These are phyloP conservation scores for Nakazawaea holstii DNA, from an alignment of 805 yeast genomes.

Conservation along the genomic window DNA sequence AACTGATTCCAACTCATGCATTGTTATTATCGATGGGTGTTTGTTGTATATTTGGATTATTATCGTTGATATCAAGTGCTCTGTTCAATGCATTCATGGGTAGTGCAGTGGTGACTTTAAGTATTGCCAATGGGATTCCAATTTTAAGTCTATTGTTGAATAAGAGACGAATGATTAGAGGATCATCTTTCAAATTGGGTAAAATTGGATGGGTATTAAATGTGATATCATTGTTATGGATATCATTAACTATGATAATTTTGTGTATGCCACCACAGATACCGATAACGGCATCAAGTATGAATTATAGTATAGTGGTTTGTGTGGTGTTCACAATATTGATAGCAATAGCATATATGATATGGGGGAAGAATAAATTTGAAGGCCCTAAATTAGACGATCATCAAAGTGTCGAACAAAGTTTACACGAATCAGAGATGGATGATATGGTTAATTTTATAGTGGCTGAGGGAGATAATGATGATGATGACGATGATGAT, in stretches of 20 bases:
- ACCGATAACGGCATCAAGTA: slow-evolving; percentile 39
- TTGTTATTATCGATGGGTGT: slow-evolving; percentile 58
- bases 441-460: slow-evolving; percentile 2
- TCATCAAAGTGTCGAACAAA: not conserved
- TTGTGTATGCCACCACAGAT: slow-evolving; percentile 70
- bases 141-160: slow-evolving; percentile 56
- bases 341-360: slow-evolving; percentile 44
- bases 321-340: slow-evolving; percentile 41
- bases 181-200: slow-evolving; percentile 62
- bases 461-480: not conserved
- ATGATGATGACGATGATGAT: not conserved
- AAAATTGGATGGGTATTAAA: slow-evolving; percentile 63
- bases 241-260: slow-evolving; percentile 49
- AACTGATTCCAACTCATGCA: slow-evolving; percentile 67
- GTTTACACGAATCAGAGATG: not conserved
- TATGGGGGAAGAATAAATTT: slow-evolving; percentile 61
- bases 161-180: slow-evolving; percentile 54
- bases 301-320: slow-evolving; percentile 68
- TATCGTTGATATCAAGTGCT: slow-evolving; percentile 64
- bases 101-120: slow-evolving; percentile 69
- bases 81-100: slow-evolving; percentile 85
- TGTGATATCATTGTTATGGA: slow-evolving; percentile 53
- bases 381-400: slow-evolving; percentile 55
- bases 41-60: slow-evolving; percentile 52
- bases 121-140: slow-evolving; percentile 75